Evolutionary conservation across 2,329 filamentous ascomycete genomes (phyloP), one percentile per base, ranked within the genome.

Genomic region (Paecilomyces formosus): DNA sequence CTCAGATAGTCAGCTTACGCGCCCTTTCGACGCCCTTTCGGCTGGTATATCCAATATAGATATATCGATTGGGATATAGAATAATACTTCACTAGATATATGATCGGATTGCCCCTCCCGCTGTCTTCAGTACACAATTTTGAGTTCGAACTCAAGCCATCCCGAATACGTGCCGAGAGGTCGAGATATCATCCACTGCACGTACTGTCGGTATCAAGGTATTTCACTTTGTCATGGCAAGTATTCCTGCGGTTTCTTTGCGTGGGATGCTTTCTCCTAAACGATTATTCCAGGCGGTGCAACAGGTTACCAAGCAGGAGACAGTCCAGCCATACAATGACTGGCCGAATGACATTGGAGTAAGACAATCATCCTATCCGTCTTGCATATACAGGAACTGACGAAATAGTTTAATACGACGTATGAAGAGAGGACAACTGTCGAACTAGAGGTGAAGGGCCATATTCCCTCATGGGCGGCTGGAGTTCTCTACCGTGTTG

Each of bases 401-500:
- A 63, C 58, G 24, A 51, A 18, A 5, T 51, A 90, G 86, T 91
- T 91, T 65, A 82, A 89, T 58, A 83, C 81, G 18, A 78, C 87
- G 50, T 83, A 84, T 12, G 86, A 91, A 65, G 82, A 89, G 62
- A 81, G 80, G 3, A 81, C 82, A 0, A 88, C 89, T 0, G 75
- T 92, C 3, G 77, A 85, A 54, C 80, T 93, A 12, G 66, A 68
- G 0, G 80, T 93, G 4, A 79, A 77, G 39, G 90, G 90, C 11
- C 71, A 72, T 0, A 90, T 94, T 55, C 90, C 90, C 1, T 59
- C 78, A 1, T 92, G 88, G 78, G 85, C 85, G 3, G 85, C 88
- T 2, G 90, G 90, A 1, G 79, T 82, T 1, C 79, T 94, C 0
- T 93, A 87, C 71, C 82, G 90, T 24, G 92, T 88, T 0, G 90